Percentiles rank a stretch among this genome's conserved stretches.
These are phyloP conservation scores for Eucalyptus pumila DNA, from an alignment of 345 rosid genomes.

Conservation along the genomic window DNA sequence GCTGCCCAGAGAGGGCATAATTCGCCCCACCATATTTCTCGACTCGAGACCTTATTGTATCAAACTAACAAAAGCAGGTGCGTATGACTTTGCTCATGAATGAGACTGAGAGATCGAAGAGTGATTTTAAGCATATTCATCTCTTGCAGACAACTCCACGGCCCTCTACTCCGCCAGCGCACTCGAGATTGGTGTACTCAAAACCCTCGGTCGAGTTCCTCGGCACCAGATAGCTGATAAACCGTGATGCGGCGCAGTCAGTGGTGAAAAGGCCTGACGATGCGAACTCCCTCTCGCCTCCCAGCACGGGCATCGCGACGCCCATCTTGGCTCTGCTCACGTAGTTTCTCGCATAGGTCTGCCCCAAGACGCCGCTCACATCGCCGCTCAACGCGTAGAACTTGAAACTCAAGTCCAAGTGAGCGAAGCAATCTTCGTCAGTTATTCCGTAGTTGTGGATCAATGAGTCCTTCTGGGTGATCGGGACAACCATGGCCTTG, in stretches of 20 bases:
- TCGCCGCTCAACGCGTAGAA: constrained; percentile 32
- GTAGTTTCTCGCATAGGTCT: constrained; percentile 38
- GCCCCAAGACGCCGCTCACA: constrained; percentile 51
- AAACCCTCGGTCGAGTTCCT: background rate
- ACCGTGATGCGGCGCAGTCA: constrained; percentile 21
- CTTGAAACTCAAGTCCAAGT: constrained; percentile 55
- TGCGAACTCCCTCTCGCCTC: constrained; percentile 40
- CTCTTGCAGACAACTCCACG: constrained; percentile 15
- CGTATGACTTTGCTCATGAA: background rate
- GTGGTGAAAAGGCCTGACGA: constrained; percentile 38
- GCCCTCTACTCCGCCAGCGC: background rate
- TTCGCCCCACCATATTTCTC: background rate
- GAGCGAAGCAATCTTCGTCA: constrained; percentile 53
- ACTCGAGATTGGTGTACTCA: background rate
- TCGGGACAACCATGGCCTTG: constrained; percentile 6
- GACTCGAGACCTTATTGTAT: background rate
- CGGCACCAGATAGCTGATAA: background rate
- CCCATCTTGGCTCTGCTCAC: constrained; percentile 48
- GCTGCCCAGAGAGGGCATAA: background rate
- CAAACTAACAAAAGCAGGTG: background rate
- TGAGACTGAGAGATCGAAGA: background rate
- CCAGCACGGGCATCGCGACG: constrained; percentile 51
- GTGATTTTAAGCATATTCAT: background rate
- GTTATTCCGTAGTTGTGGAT: constrained; percentile 11
- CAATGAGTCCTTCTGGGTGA: constrained; percentile 4